phyloP scores from a whole-genome alignment of 225 moss, liverwort and hornwort species.

The Asterella californica region DNA sequence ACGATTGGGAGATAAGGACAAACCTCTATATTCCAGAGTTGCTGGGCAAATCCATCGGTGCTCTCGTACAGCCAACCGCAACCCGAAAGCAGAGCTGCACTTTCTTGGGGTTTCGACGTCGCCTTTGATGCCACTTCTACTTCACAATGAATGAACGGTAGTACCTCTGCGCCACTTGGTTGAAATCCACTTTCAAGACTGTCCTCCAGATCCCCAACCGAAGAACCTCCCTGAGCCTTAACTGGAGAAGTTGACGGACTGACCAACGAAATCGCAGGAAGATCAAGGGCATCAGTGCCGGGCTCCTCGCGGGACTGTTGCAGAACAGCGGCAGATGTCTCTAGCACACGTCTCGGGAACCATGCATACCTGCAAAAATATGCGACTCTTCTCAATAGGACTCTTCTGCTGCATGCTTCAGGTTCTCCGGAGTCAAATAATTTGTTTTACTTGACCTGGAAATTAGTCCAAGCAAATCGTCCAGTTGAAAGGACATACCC shows the following conservation, averaged over 20 bases:
- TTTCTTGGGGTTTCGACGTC: slow-evolving; percentile 27
- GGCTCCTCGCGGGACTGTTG: slow-evolving; percentile 15
- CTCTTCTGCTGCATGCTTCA: no score
- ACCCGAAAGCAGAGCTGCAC: slow-evolving; percentile 34
- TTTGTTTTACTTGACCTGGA: neutral
- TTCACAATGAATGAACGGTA: slow-evolving; percentile 15
- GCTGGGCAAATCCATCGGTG: slow-evolving; percentile 50
- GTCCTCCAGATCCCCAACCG: slow-evolving; percentile 1
- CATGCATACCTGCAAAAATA: slow-evolving; percentile 40
- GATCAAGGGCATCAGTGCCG: neutral
- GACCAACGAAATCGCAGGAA: neutral
- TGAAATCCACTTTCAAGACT: slow-evolving; percentile 5
- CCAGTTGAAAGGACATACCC: neutral
- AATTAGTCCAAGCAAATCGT: neutral
- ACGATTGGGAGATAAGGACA: neutral
- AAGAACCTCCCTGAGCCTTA: neutral
- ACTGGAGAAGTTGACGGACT: neutral
- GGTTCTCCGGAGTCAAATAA: neutral
- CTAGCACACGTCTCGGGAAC: slow-evolving; percentile 36
- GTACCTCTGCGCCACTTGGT: neutral
- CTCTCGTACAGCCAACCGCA: slow-evolving; percentile 49
- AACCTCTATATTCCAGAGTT: slow-evolving; percentile 45
- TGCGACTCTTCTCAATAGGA: neutral
- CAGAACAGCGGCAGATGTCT: slow-evolving; percentile 33
- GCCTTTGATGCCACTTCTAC: slow-evolving; percentile 4